Conservation (phyloP, 2,329 filamentous ascomycete genomes). For the Ophiostoma quercus region DNA sequence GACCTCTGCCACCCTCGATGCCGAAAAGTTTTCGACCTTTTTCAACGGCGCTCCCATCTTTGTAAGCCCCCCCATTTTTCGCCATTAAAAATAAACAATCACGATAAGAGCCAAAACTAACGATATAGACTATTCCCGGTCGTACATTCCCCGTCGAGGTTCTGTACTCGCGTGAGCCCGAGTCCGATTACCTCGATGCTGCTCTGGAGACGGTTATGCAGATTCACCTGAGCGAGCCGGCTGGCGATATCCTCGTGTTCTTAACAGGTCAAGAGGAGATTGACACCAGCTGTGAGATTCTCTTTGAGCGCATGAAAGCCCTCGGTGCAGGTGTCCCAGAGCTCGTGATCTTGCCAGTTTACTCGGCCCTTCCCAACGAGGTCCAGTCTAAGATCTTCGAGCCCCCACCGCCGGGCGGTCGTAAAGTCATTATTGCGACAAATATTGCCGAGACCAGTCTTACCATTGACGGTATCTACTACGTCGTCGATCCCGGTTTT, state of each 20-base stretch:
- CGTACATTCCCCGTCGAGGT: constrained; percentile 94
- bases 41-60: constrained; percentile 97
- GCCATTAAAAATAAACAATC: background rate
- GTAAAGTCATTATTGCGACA: constrained; percentile 95
- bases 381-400: constrained; percentile 95
- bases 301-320: constrained; percentile 94
- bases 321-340: constrained; percentile 87
- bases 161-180: constrained; percentile 89
- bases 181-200: constrained; percentile 90
- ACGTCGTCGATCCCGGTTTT: constrained; percentile 94
- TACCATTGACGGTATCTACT: constrained; percentile 96
- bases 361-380: constrained; percentile 86
- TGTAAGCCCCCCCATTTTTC: constrained; percentile 16
- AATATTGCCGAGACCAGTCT: constrained; percentile 98
- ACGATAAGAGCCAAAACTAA: background rate
- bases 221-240: constrained; percentile 87
- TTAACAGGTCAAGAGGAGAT: constrained; percentile 97
- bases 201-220: constrained; percentile 97
- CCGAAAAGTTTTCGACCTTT: constrained; percentile 94
- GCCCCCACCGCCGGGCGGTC: constrained; percentile 73
- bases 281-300: constrained; percentile 85
- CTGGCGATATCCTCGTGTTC: constrained; percentile 93
- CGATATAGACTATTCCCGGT: constrained; percentile 68
- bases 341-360: constrained; percentile 89
- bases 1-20: constrained; percentile 91